Percentiles rank a stretch among this genome's conserved stretches.
phyloP scores from a whole-genome alignment of 2,329 filamentous ascomycete genomes.

The Zopfia rhizophila region DNA sequence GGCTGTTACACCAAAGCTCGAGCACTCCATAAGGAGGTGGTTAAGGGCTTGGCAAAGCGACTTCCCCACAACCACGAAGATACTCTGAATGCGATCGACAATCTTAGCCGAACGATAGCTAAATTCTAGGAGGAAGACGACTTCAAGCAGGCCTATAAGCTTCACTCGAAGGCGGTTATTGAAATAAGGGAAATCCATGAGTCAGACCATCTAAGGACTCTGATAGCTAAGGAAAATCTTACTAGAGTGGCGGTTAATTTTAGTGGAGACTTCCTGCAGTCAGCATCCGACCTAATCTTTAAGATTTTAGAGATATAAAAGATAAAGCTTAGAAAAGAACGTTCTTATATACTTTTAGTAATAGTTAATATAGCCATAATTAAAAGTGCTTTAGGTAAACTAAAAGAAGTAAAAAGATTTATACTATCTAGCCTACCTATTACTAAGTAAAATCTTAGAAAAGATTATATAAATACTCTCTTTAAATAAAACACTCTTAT shows the following conservation, averaged over 20 bases:
- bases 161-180: too few species aligned
- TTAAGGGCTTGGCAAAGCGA: slow-evolving; percentile 24
- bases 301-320: slow-evolving; percentile 26
- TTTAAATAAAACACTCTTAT: slow-evolving; percentile 14
- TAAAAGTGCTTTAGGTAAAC: slow-evolving; percentile 27
- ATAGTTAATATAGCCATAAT: slow-evolving; percentile 27
- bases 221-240: slow-evolving; percentile 17
- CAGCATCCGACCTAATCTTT: slow-evolving; percentile 13
- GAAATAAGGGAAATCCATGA: slow-evolving; percentile 18
- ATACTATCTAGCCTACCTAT: too few species aligned
- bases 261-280: not conserved
- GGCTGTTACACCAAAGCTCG: slow-evolving; percentile 30
- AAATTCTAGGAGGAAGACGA: too few species aligned
- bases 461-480: slow-evolving; percentile 29
- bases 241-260: not conserved
- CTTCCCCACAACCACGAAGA: slow-evolving; percentile 26
- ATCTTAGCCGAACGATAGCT: slow-evolving; percentile 24
- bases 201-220: slow-evolving; percentile 13
- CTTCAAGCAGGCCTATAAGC: too few species aligned
- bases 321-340: slow-evolving; percentile 34
- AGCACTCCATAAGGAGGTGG: slow-evolving; percentile 28
- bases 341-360: slow-evolving; percentile 37
- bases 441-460: slow-evolving; percentile 28
- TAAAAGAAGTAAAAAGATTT: slow-evolving; percentile 29
- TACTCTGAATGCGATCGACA: slow-evolving; percentile 36